These are phyloP conservation scores for Pythium apleroticum DNA, from an alignment of 352 stramenopile genomes.

Conservation along the genomic window DNA sequence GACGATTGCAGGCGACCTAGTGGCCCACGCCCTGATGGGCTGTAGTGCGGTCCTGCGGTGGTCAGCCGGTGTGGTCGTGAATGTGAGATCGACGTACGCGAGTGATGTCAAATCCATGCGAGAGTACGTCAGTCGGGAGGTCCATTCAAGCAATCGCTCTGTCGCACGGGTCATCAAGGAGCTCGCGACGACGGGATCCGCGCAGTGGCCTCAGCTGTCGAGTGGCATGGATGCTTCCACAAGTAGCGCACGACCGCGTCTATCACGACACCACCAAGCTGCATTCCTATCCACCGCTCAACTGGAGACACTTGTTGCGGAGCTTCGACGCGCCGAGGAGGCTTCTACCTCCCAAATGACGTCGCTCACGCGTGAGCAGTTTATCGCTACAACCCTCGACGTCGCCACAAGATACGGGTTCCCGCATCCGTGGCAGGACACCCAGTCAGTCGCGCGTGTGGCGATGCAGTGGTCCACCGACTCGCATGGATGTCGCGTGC, in stretches of 20 bases:
- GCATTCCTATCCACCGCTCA: conserved; percentile 6
- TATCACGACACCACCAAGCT: conserved; percentile 6
- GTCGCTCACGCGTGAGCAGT: conserved; percentile 25
- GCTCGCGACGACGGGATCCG: not conserved
- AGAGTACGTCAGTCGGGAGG: conserved; percentile 11
- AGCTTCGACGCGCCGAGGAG: not conserved
- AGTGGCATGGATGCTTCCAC: not conserved
- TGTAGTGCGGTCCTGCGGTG: conserved; percentile 1
- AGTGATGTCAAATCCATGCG: conserved; percentile 13
- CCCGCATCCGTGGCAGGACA: conserved; percentile 36
- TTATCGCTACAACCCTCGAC: conserved; percentile 40
- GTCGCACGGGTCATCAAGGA: conserved; percentile 7
- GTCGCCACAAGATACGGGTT: conserved; percentile 33
- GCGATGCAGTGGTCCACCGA: conserved; percentile 26
- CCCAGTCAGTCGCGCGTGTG: conserved; percentile 34
- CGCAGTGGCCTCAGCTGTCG: not conserved
- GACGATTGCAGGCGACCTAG: not conserved
- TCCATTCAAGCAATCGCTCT: conserved; percentile 2
- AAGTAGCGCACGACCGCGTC: not conserved
- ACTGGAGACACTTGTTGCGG: not conserved
- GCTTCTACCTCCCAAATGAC: not conserved
- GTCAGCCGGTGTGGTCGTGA: conserved; percentile 12
- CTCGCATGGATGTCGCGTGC: conserved; percentile 13
- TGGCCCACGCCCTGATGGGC: not conserved
- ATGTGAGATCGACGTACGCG: not conserved